Conservation (phyloP, 352 stramenopile genomes). For the Phytopythium delawarense region DNA sequence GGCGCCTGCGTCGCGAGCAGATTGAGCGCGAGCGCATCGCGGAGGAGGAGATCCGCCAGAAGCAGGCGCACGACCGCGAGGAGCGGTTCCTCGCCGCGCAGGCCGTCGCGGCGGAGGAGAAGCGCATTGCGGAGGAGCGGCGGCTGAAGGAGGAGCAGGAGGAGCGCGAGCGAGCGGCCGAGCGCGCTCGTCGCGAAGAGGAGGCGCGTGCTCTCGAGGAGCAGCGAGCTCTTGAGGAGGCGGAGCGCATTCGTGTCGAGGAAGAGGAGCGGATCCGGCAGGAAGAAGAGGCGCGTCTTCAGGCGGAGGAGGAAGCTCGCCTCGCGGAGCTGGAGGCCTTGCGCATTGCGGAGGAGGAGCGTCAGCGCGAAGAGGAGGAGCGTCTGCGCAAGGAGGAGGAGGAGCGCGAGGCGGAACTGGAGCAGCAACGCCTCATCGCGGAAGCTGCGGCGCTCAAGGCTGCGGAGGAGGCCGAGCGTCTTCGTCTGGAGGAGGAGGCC, state of each 20-base stretch:
- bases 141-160: slow-evolving; percentile 17
- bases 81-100: slow-evolving; percentile 29
- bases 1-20: slow-evolving; percentile 71
- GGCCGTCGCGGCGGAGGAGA: slow-evolving; percentile 27
- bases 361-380: slow-evolving; percentile 13
- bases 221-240: slow-evolving; percentile 11
- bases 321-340: slow-evolving; percentile 7
- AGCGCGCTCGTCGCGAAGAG: slow-evolving; percentile 27
- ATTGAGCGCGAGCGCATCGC: slow-evolving; percentile 57
- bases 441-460: slow-evolving; percentile 11
- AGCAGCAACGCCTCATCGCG: slow-evolving; percentile 15
- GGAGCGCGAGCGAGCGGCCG: slow-evolving; percentile 22
- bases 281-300: slow-evolving; percentile 7
- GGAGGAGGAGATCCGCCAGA: slow-evolving; percentile 49
- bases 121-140: slow-evolving; percentile 32
- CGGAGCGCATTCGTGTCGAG: slow-evolving; percentile 8
- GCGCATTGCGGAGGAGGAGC: slow-evolving; percentile 11
- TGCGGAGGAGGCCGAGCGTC: slow-evolving; percentile 18
- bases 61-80: slow-evolving; percentile 42
- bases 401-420: slow-evolving; percentile 20
- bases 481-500: slow-evolving; percentile 24
- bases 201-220: slow-evolving; percentile 17
- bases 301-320: slow-evolving; percentile 4
- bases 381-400: slow-evolving; percentile 19
- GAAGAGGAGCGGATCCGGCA: slow-evolving; percentile 7